These are phyloP conservation scores for Sporothrix curviconia DNA, from an alignment of 2,329 filamentous ascomycete species.

Conservation along the genomic window DNA sequence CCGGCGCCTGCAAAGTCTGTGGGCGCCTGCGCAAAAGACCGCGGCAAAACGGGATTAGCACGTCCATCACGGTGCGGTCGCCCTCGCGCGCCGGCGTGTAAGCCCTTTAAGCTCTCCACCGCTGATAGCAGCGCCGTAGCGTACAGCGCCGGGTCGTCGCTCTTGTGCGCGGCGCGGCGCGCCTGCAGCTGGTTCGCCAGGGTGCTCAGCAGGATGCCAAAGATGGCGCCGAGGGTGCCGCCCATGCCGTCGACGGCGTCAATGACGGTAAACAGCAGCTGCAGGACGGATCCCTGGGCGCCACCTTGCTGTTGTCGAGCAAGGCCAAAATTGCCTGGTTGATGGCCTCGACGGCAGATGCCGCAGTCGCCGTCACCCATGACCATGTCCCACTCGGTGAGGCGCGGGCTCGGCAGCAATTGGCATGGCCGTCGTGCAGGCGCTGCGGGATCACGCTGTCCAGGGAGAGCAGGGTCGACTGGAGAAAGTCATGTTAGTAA, in stretches of 20 bases:
- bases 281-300: neutral
- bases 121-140: conserved; percentile 36
- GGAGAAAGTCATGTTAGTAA: too few relatives aligned
- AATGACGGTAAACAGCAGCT: conserved; percentile 39
- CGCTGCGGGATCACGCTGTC: conserved; percentile 50
- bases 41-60: conserved; percentile 48
- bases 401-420: conserved; percentile 52
- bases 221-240: conserved; percentile 49
- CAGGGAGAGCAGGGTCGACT: too few relatives aligned
- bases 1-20: conserved; percentile 46
- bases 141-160: conserved; percentile 31
- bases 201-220: conserved; percentile 39
- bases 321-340: conserved; percentile 28
- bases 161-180: neutral
- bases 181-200: conserved; percentile 23
- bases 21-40: conserved; percentile 35
- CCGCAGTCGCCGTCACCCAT: conserved; percentile 64
- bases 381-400: conserved; percentile 56
- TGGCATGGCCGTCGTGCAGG: conserved; percentile 47
- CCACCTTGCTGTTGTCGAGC: neutral
- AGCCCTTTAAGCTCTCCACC: conserved; percentile 39
- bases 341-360: conserved; percentile 51
- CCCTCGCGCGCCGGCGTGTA: conserved; percentile 50
- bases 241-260: conserved; percentile 31
- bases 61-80: conserved; percentile 53